These are phyloP conservation scores for Sporothrix euskadiensis DNA, from an alignment of 2,329 filamentous ascomycete genomes.

Conservation along the genomic window DNA sequence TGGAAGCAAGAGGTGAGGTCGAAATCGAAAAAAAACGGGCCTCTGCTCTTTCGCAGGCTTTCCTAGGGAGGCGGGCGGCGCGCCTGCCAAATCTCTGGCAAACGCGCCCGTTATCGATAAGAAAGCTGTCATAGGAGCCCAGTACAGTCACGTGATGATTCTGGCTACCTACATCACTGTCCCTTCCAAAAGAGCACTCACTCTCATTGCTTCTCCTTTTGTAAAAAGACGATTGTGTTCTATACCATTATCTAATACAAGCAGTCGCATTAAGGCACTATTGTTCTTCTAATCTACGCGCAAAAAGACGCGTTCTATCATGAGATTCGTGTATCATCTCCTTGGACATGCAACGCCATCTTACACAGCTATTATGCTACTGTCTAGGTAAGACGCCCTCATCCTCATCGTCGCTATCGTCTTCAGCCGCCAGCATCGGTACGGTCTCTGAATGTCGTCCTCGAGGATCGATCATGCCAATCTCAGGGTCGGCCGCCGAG, in stretches of 20 bases:
- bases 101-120: conserved; percentile 33
- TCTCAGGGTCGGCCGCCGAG: conserved; percentile 40
- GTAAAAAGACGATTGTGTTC: background rate
- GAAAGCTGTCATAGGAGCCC: background rate
- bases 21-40: conserved; percentile 12
- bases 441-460: conserved; percentile 39
- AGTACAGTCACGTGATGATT: conserved; percentile 18
- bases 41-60: background rate
- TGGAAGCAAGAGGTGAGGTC: conserved; percentile 4
- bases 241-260: background rate
- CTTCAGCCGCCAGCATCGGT: conserved; percentile 44
- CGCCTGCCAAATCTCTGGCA: conserved; percentile 29
- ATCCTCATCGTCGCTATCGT: conserved; percentile 30
- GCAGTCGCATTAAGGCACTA: background rate
- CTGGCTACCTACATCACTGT: background rate
- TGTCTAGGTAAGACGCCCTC: conserved; percentile 17
- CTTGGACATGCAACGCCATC: too few species aligned
- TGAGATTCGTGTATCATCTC: background rate
- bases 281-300: background rate
- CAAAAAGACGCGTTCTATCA: background rate
- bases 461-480: conserved; percentile 29
- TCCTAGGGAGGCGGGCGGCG: conserved; percentile 26
- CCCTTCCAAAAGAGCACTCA: background rate
- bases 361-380: background rate
- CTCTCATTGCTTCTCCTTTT: background rate